A percentile compares a stretch with the other conserved stretches of the same genome.
Evolutionary conservation across 179 eudicot species (phyloP).

Genomic region (Gypsophila paniculata): DNA sequence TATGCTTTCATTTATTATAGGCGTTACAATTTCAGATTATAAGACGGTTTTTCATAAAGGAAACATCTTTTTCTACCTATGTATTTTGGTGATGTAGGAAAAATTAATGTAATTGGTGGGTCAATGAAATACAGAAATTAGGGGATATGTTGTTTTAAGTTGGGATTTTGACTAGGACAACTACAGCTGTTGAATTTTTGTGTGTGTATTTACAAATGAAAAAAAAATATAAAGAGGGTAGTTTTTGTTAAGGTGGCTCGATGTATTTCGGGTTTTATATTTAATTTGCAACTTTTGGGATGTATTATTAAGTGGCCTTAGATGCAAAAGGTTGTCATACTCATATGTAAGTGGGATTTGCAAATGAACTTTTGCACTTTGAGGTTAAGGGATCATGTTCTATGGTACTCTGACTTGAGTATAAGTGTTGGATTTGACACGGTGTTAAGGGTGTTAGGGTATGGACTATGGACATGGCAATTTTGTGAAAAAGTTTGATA

Average conservation of each 20-base stretch:
- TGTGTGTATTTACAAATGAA: background rate
- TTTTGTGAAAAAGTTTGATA: too few relatives aligned
- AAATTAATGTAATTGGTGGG: constrained; percentile 21
- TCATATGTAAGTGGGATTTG: background rate
- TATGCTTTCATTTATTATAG: too few relatives aligned
- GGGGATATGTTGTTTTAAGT: constrained; percentile 22
- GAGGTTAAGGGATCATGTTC: background rate
- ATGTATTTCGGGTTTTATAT: constrained; percentile 2
- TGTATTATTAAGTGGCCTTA: background rate
- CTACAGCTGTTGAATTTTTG: constrained; percentile 2
- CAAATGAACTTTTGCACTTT: background rate
- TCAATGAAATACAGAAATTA: constrained; percentile 21
- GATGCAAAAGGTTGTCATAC: background rate
- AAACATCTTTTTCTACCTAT: constrained; percentile 1
- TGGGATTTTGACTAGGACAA: constrained; percentile 12
- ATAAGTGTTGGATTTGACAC: too few relatives aligned
- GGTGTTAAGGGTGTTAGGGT: too few relatives aligned
- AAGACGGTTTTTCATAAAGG: background rate
- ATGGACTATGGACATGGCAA: too few relatives aligned
- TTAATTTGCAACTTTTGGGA: background rate
- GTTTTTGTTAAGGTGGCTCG: background rate
- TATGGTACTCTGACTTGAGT: too few relatives aligned
- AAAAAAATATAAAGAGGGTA: constrained; percentile 1
- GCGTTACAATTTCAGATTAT: too few relatives aligned
- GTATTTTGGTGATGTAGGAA: background rate